Evolutionary conservation across 768 basidiomycete genomes (phyloP), one percentile per base, ranked within the genome.

Genomic region (Udeniomyces megalosporus): DNA sequence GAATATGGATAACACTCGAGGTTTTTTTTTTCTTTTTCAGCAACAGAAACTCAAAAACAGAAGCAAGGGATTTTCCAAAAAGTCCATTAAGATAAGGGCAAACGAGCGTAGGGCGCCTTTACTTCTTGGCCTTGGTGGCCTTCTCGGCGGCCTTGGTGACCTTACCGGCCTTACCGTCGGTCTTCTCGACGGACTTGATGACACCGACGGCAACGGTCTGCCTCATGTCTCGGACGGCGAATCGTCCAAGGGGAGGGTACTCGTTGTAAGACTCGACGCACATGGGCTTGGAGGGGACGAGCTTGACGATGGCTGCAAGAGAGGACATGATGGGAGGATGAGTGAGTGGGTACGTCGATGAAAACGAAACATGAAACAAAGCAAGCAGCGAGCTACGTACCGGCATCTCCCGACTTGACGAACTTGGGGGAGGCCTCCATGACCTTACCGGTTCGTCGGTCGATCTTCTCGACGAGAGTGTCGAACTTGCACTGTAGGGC

Each of bases 301-400:
- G 86, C 79, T 95, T 95, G 79, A 90, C 91, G 72, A 99, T 99
- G 80, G 86, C 88, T n/a, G n/a, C n/a, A n/a, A n/a, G n/a, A n/a
- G n/a, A n/a, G n/a, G n/a, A n/a, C n/a, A n/a, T n/a, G n/a, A n/a
- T n/a, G n/a, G n/a, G n/a, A n/a, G n/a, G n/a, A n/a, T n/a, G n/a
- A n/a, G n/a, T n/a, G n/a, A n/a, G n/a, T n/a, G n/a, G n/a, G n/a
- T n/a, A n/a, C n/a, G n/a, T n/a, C n/a, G n/a, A n/a, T n/a, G n/a
- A n/a, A n/a, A n/a, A n/a, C n/a, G n/a, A n/a, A n/a, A n/a, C n/a
- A n/a, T n/a, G n/a, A n/a, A n/a, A n/a, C n/a, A n/a, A n/a, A n/a
- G n/a, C n/a, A n/a, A n/a, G n/a, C n/a, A n/a, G n/a, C n/a, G n/a
- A n/a, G n/a, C n/a, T n/a, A n/a, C n/a, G n/a, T n/a, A n/a, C n/a